Percentiles rank a stretch among this genome's conserved stretches.
Conservation (phyloP, 306 rosid genomes). For the Purshia tridentata region DNA sequence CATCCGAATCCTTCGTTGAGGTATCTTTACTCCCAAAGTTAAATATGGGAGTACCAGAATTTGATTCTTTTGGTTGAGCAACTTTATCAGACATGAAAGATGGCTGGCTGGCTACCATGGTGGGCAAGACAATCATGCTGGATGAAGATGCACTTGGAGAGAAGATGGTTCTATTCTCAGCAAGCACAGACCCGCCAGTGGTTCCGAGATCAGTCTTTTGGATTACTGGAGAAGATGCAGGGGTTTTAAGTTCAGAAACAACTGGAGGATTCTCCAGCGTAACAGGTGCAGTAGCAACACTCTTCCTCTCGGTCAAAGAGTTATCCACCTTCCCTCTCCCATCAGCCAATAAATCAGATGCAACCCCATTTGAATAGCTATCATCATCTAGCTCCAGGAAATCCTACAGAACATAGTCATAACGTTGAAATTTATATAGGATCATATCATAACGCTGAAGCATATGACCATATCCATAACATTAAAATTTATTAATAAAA, state of each 20-base stretch:
- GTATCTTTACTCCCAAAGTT: conserved; percentile 36
- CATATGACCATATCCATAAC: conserved; percentile 5
- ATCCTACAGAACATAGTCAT: conserved; percentile 43
- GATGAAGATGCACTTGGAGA: conserved; percentile 24
- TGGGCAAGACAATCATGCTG: conserved; percentile 27
- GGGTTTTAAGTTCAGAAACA: conserved; percentile 32
- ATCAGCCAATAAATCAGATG: conserved; percentile 31
- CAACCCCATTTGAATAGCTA: conserved; percentile 41
- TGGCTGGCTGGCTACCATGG: conserved; percentile 25
- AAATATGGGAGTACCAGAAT: conserved; percentile 31
- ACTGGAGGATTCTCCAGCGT: conserved; percentile 33
- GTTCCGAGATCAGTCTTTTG: conserved; percentile 28
- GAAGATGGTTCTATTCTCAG: conserved; percentile 35
- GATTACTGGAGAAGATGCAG: conserved; percentile 24
- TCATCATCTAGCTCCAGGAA: conserved; percentile 76
- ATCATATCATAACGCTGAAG: no score
- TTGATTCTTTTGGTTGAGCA: conserved; percentile 36
- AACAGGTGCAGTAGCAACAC: conserved; percentile 28
- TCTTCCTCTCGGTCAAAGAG: conserved; percentile 31
- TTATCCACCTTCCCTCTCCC: conserved; percentile 39
- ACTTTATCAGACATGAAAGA: conserved; percentile 35
- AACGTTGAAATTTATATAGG: not conserved
- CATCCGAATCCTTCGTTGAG: conserved; percentile 34
- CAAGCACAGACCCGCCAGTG: conserved; percentile 33
- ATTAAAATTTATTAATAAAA: not conserved